A percentile compares a stretch with the other conserved stretches of the same genome.
Evolutionary conservation across 2,329 filamentous ascomycete species (phyloP).

Genomic region (Dichotomopilus funicola): DNA sequence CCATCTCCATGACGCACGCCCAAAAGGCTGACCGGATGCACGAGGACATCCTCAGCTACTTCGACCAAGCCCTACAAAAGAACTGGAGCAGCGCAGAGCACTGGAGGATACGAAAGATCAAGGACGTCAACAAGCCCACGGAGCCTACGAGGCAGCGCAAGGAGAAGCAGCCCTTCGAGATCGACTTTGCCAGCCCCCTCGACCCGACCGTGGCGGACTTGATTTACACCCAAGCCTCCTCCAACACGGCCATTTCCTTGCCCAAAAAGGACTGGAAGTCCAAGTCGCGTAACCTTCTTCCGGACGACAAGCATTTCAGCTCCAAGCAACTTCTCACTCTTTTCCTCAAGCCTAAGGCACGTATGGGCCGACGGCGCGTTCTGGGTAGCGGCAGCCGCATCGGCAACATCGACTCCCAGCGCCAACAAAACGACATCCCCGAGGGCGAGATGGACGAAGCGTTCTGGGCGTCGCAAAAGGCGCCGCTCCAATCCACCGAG

Average conservation of each 20-base stretch:
- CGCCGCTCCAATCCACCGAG: conserved; percentile 35
- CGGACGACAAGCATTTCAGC: conserved; percentile 97
- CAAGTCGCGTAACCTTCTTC: conserved; percentile 84
- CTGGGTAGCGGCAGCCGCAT: conserved; percentile 42
- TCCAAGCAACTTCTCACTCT: conserved; percentile 82
- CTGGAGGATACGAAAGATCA: conserved; percentile 94
- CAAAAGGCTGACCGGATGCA: conserved; percentile 64
- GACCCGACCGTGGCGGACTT: conserved; percentile 63
- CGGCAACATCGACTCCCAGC: conserved; percentile 33
- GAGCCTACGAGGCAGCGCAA: conserved; percentile 63
- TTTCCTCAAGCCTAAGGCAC: conserved; percentile 91
- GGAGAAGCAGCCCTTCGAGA: conserved; percentile 94
- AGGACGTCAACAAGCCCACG: conserved; percentile 62
- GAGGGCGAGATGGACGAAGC: conserved; percentile 86
- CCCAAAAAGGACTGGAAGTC: conserved; percentile 95
- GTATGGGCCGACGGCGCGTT: conserved; percentile 59
- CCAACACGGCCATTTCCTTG: conserved; percentile 73
- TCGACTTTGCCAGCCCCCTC: conserved; percentile 77
- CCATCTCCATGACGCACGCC: conserved; percentile 68
- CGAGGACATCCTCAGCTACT: conserved; percentile 95
- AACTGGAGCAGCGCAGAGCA: conserved; percentile 99
- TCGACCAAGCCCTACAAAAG: conserved; percentile 92
- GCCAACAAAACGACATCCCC: conserved; percentile 43
- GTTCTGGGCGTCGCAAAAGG: conserved; percentile 80
- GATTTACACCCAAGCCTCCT: conserved; percentile 74